Evolutionary conservation across 176 grass and related monocot species (phyloP).

Genomic region (Musa beccarii): DNA sequence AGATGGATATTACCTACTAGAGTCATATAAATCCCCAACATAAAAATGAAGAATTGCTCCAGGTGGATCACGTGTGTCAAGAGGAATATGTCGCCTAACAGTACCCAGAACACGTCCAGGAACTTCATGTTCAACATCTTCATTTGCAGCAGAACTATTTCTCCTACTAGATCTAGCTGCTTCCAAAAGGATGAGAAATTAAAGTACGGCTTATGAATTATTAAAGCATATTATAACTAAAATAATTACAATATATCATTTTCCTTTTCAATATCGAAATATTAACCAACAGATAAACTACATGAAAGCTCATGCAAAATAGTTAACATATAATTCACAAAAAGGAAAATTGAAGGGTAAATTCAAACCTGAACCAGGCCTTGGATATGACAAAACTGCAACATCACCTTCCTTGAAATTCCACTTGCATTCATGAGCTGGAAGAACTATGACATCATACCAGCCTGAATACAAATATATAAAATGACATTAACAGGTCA

Average conservation of each 20-base stretch:
- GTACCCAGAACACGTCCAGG: slow-evolving; percentile 68
- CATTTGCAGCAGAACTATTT: slow-evolving; percentile 28
- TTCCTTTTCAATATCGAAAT: too few species aligned
- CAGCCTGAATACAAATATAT: slow-evolving; percentile 41
- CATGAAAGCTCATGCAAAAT: neutral
- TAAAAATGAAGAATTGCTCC: slow-evolving; percentile 96
- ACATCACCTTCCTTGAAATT: slow-evolving; percentile 99
- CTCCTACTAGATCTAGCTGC: slow-evolving; percentile 67
- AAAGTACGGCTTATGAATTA: neutral
- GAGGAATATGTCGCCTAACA: slow-evolving; percentile 76
- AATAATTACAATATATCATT: too few species aligned
- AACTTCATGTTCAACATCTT: slow-evolving; percentile 38
- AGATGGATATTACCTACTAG: slow-evolving; percentile 45
- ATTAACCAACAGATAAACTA: too few species aligned
- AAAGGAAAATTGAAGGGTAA: neutral
- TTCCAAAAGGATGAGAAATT: slow-evolving; percentile 14
- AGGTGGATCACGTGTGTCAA: slow-evolving; percentile 70
- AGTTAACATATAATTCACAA: neutral
- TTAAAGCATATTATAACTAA: too few species aligned
- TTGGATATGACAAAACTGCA: slow-evolving; percentile 63
- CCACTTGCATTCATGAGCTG: slow-evolving; percentile 78
- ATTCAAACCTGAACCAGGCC: slow-evolving; percentile 68
- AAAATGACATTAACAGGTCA: neutral
- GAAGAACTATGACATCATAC: slow-evolving; percentile 82
- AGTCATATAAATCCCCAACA: slow-evolving; percentile 78